Conservation (phyloP, 176 grass and related monocot genomes). For the Oryza glumipatula region DNA sequence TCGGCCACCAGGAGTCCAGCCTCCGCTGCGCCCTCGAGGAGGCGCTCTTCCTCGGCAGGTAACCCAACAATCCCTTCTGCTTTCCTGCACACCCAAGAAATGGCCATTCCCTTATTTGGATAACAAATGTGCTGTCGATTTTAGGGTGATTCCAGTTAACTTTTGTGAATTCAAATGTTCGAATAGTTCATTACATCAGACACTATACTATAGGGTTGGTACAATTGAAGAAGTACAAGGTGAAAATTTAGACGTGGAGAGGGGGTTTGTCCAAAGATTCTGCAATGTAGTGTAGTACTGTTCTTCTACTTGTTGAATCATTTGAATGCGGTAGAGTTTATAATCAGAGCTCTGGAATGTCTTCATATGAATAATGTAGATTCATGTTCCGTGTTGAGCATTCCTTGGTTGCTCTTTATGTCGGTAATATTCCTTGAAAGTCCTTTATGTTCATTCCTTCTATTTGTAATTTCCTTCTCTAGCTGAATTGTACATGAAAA, state of each 20-base stretch:
- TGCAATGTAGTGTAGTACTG: neutral
- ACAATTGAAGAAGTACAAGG: neutral
- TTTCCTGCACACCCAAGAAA: neutral
- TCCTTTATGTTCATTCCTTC: neutral
- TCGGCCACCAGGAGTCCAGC: conserved; percentile 92
- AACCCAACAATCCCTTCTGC: neutral
- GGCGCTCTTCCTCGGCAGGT: conserved; percentile 81
- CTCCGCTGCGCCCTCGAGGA: conserved; percentile 96
- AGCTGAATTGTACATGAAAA: neutral
- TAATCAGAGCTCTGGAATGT: neutral
- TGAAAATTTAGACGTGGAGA: neutral
- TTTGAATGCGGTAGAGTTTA: neutral
- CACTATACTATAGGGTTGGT: neutral
- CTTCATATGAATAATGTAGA: neutral
- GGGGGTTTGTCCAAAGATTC: neutral
- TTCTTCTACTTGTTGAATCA: neutral
- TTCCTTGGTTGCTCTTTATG: neutral
- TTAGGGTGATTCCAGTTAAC: too few species aligned
- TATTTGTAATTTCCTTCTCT: neutral
- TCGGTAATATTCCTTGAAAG: neutral
- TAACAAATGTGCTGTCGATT: too few species aligned
- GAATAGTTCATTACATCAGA: neutral
- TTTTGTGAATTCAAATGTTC: neutral
- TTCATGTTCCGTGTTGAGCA: neutral
- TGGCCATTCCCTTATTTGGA: neutral